Evolutionary conservation across 768 basidiomycete species (phyloP).

Genomic region (Dentipellis fragilis): DNA sequence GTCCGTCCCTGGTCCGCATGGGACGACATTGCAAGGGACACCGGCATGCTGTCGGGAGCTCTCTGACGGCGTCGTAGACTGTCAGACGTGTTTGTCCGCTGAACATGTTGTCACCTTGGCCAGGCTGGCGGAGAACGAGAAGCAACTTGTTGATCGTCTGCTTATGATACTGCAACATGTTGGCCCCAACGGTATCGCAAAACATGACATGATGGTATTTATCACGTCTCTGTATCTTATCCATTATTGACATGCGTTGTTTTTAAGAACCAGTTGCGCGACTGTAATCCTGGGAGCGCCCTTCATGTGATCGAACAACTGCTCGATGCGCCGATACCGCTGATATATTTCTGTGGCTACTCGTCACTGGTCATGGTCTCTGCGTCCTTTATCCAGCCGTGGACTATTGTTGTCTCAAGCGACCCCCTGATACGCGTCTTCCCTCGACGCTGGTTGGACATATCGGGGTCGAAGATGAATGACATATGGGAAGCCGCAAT

Average conservation of each 20-base stretch:
- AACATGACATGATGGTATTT: conserved; percentile 19
- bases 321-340: conserved; percentile 38
- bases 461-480: conserved; percentile 46
- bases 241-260: neutral
- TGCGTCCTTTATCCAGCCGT: conserved; percentile 36
- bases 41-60: conserved; percentile 35
- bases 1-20: conserved; percentile 26
- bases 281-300: neutral
- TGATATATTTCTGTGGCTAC: conserved; percentile 65
- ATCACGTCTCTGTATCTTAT: neutral
- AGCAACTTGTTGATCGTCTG: neutral
- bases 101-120: conserved; percentile 15
- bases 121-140: conserved; percentile 5
- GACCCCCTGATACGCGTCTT: conserved; percentile 35
- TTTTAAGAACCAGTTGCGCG: neutral
- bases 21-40: conserved; percentile 28
- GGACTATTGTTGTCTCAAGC: conserved; percentile 48
- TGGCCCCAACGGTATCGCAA: conserved; percentile 17
- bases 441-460: conserved; percentile 73
- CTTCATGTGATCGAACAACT: conserved; percentile 22
- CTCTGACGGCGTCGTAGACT: conserved; percentile 23
- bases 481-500: conserved; percentile 68
- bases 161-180: conserved; percentile 2
- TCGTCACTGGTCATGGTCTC: conserved; percentile 44
- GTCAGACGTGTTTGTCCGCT: conserved; percentile 20